Evolutionary conservation across 306 rosid species (phyloP).

Genomic region (Vigna nakashimae): DNA sequence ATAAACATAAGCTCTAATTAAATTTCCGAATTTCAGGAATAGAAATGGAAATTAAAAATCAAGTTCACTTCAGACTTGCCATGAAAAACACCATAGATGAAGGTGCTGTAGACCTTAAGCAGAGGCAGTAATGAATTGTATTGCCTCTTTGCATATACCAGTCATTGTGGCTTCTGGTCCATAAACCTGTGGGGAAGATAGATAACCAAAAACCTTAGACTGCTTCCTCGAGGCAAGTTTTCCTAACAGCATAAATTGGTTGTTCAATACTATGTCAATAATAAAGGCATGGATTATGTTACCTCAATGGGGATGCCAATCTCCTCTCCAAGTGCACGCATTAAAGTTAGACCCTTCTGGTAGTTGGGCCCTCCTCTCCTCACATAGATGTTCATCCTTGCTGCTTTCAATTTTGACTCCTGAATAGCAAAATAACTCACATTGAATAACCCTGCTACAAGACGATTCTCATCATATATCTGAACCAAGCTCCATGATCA

Average conservation of each 20-base stretch:
- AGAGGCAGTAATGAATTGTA: slow-evolving; percentile 80
- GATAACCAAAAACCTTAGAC: slow-evolving; percentile 20
- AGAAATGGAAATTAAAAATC: slow-evolving; percentile 37
- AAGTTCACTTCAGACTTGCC: slow-evolving; percentile 30
- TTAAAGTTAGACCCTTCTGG: slow-evolving; percentile 89
- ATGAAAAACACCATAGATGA: slow-evolving; percentile 5
- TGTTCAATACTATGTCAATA: slow-evolving; percentile 1
- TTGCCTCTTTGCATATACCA: slow-evolving; percentile 97
- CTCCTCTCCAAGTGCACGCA: slow-evolving; percentile 88
- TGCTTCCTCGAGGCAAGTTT: slow-evolving; percentile 20
- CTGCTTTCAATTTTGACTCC: slow-evolving; percentile 91
- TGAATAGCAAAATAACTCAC: slow-evolving; percentile 43
- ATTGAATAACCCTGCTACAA: slow-evolving; percentile 36
- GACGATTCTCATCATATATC: slow-evolving; percentile 5
- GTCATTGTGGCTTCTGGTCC: slow-evolving; percentile 99
- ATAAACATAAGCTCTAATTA: slow-evolving; percentile 14
- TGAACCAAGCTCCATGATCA: not conserved
- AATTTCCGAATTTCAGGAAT: slow-evolving; percentile 30
- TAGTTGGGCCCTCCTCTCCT: slow-evolving; percentile 99
- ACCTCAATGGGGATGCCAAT: slow-evolving; percentile 97
- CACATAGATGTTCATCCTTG: slow-evolving; percentile 81
- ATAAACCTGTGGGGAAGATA: slow-evolving; percentile 65
- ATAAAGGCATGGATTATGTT: not conserved
- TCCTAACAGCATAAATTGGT: slow-evolving; percentile 4
- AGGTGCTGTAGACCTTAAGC: slow-evolving; percentile 56